phyloP scores from a whole-genome alignment of 352 stramenopile genomes.

The Globisporangium spinosum region DNA sequence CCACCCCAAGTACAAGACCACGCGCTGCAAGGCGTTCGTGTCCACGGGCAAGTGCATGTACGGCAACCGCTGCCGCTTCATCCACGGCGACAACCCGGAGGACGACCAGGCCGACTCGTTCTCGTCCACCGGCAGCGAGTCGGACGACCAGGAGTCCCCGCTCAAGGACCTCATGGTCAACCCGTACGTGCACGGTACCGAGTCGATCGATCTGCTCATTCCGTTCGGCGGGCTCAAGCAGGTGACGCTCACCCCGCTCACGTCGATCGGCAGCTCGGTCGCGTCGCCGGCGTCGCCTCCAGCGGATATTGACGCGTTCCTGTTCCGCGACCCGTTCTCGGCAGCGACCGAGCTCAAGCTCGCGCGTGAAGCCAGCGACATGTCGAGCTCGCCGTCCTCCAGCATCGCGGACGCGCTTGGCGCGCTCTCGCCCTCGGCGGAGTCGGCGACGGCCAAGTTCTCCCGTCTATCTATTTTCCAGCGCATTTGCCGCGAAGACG shows the following conservation, averaged over 20 bases:
- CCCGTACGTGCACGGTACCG: constrained; percentile 53
- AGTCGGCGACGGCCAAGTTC: constrained; percentile 42
- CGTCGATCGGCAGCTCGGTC: constrained; percentile 35
- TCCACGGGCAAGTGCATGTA: constrained; percentile 87
- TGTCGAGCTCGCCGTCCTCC: constrained; percentile 5
- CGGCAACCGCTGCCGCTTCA: constrained; percentile 85
- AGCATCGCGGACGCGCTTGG: constrained; percentile 26
- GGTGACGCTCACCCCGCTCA: constrained; percentile 55
- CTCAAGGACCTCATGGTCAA: constrained; percentile 63
- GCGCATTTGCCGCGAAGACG: constrained; percentile 74
- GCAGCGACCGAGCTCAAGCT: constrained; percentile 27
- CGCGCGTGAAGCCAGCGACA: constrained; percentile 21
- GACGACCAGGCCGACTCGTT: constrained; percentile 36
- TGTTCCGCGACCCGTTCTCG: constrained; percentile 53
- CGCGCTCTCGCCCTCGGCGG: constrained; percentile 30
- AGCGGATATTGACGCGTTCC: constrained; percentile 19
- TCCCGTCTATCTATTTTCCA: constrained; percentile 81
- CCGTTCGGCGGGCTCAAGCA: constrained; percentile 66
- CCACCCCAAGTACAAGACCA: constrained; percentile 91
- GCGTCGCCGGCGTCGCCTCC: constrained; percentile 22
- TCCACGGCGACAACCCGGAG: constrained; percentile 58
- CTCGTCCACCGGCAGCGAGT: constrained; percentile 63
- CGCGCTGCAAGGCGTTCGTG: constrained; percentile 86
- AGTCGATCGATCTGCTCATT: constrained; percentile 58
- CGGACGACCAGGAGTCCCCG: constrained; percentile 50